Base-by-base conservation (phyloP, 2,329 filamentous ascomycete species). In the Penicillium sp. region DNA sequence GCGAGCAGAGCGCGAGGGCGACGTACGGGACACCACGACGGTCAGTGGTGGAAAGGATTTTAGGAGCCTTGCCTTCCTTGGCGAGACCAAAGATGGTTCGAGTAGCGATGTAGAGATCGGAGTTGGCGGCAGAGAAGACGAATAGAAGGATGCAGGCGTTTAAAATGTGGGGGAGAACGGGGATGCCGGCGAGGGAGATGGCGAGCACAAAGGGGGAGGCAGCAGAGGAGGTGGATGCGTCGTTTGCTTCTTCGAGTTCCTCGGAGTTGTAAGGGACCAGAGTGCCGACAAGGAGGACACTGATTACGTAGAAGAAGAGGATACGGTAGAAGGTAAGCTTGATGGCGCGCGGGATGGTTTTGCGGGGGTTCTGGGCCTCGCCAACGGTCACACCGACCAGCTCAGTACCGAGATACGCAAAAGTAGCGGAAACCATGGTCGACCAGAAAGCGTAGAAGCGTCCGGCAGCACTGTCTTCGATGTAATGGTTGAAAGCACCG, bases 271-370 rank as follows among this genome's bases (percentile, higher is more conserved):
- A 93, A 1, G 90, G 90, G 4, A 94, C 89, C 56, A 90, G 83
- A 84, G 92, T 91, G 71, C 91, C 91, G 58, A 94, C 81, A 56
- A 93, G 83, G 56, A 94, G 84, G 41, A 93, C 89, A 23, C 86
- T 88, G 62, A 92, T 76, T 70, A 88, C 84, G 82, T 94, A 94
- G 82, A 94, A 94, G 80, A 93, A 81, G 67, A 92, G 78, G 74
- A 94, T 93, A 61, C 91, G 91, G 81, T 86, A 93, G 78, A 93
- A 93, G 67, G 90, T 93, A 54, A 92, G 83, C 74, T 88, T 90
- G 82, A 93, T 93, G 57, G 90, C 91, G 63, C 88, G 86, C 7
- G 91, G 91, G 64, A 94, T 88, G 17, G 88, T 91, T 75, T 86
- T 87, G 73, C 90, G 87, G 0, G 91, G 91, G 78, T 93, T 93